Base-by-base conservation (phyloP, 257 asterid species). In the Verbena officinalis region DNA sequence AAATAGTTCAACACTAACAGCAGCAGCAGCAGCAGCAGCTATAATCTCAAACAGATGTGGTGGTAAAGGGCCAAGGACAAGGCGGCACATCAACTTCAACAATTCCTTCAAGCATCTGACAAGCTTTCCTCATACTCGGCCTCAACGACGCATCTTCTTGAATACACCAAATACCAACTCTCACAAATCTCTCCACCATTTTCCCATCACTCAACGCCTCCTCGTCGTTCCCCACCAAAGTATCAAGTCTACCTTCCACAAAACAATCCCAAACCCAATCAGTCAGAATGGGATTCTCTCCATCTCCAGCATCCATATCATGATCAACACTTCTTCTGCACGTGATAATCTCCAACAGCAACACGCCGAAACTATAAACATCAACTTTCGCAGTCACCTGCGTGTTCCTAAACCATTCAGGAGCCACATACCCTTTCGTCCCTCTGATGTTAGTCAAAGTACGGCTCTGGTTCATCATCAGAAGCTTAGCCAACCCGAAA, bases 111-210 rank as follows among this genome's bases (percentile, higher is more conserved):
- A 85, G 95, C 96, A 88, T 88, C 44, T 75, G 82, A 15, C 64
- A 52, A 0, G 55, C 81, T 14, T 34, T 76, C 68, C 75, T 73
- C 89, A 81, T 88, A 0, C 71, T 83, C 13, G 95, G 95, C 81
- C 91, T 81, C 30, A 67, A 3, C 13, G 75, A 71, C 2, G 81
- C 64, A 62, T 86, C 80, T 59, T 85, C 91, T 44, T 86, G 91
- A 56, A 88, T 75, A 57, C 96, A 85, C 95, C 91, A 85, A 16
- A 87, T 61, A 3, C 83, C 96, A 1, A 87, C 82, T 87, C 39
- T 86, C 55, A 80, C 65, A 64, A 64, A 77, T 45, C 74, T 79
- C 31, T 77, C 84, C 9, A 85, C 24, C 50, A 4, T 72, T 14
- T 52, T 24, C 5, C 17, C 11, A 0, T 84, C 85, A 6, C 71